Evolutionary conservation across 176 grass and related monocot species (phyloP).

Genomic region (Avena sativa): DNA sequence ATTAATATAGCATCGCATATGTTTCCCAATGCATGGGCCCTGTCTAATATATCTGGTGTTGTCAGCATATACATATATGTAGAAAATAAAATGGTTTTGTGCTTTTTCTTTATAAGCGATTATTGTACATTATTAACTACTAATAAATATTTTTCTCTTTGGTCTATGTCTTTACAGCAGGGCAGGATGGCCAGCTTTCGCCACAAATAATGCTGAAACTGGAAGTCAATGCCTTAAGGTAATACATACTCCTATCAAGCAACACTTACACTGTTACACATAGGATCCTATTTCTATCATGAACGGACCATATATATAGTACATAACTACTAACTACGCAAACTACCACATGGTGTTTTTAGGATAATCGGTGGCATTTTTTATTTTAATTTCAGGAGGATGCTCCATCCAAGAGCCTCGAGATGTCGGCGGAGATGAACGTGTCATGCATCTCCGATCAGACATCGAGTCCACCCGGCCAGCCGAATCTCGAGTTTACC

Average conservation of each 20-base stretch:
- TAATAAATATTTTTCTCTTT: neutral
- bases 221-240: slow-evolving; percentile 43
- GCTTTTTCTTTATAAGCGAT: neutral
- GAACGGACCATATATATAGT: neutral
- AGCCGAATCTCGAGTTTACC: slow-evolving; percentile 71
- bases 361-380: neutral
- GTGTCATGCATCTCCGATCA: slow-evolving; percentile 51
- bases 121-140: neutral
- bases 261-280: neutral
- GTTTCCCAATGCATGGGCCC: neutral
- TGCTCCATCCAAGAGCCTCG: slow-evolving; percentile 46
- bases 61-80: neutral
- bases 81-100: neutral
- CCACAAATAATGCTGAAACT: slow-evolving; percentile 36
- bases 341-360: neutral
- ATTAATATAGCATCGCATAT: neutral
- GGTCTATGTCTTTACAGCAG: slow-evolving; percentile 43
- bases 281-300: neutral
- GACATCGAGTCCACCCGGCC: slow-evolving; percentile 38
- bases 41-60: neutral
- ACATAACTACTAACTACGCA: neutral
- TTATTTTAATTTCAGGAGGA: slow-evolving; percentile 34
- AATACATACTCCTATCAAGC: neutral
- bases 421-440: slow-evolving; percentile 58
- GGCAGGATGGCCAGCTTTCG: slow-evolving; percentile 48